Percentiles rank a stretch among this genome's conserved stretches.
Evolutionary conservation across 2,329 filamentous ascomycete species (phyloP).

Genomic region (Microsporum audouinii): DNA sequence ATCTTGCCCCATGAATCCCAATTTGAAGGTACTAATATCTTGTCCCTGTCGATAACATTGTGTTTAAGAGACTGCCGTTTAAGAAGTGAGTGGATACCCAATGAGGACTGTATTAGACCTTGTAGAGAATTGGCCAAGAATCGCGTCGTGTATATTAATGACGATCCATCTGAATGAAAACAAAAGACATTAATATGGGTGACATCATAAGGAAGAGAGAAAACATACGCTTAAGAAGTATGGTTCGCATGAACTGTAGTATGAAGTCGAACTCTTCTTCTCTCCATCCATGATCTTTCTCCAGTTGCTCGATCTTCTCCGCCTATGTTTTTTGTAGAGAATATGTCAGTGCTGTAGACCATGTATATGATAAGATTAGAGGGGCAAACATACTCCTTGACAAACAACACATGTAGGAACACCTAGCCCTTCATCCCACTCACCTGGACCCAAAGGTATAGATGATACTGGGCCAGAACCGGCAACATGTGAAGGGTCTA

Average conservation of each 20-base stretch:
- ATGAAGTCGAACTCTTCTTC: slow-evolving; percentile 96
- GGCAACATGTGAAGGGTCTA: slow-evolving; percentile 45
- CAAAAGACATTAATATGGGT: slow-evolving; percentile 7
- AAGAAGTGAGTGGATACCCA: slow-evolving; percentile 74
- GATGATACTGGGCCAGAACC: slow-evolving; percentile 50
- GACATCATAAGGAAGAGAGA: slow-evolving; percentile 11
- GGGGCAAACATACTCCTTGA: slow-evolving; percentile 57
- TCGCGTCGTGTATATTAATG: slow-evolving; percentile 73
- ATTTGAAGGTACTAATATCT: slow-evolving; percentile 86
- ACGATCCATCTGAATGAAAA: slow-evolving; percentile 55
- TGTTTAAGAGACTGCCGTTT: slow-evolving; percentile 70
- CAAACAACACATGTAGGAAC: slow-evolving; percentile 89
- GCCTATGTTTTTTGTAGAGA: slow-evolving; percentile 42
- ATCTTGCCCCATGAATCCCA: slow-evolving; percentile 99
- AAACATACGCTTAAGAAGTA: slow-evolving; percentile 67
- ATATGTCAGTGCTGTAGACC: background rate
- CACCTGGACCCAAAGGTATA: slow-evolving; percentile 71
- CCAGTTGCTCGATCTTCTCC: slow-evolving; percentile 79
- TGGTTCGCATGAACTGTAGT: slow-evolving; percentile 80
- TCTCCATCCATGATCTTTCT: slow-evolving; percentile 84
- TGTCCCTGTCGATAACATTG: slow-evolving; percentile 86
- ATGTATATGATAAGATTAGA: background rate
- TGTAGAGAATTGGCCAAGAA: slow-evolving; percentile 66
- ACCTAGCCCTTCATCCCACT: slow-evolving; percentile 84
- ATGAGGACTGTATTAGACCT: slow-evolving; percentile 68